phyloP scores from a whole-genome alignment of 2,329 filamentous ascomycete genomes.

The Trichoderma lentiforme region DNA sequence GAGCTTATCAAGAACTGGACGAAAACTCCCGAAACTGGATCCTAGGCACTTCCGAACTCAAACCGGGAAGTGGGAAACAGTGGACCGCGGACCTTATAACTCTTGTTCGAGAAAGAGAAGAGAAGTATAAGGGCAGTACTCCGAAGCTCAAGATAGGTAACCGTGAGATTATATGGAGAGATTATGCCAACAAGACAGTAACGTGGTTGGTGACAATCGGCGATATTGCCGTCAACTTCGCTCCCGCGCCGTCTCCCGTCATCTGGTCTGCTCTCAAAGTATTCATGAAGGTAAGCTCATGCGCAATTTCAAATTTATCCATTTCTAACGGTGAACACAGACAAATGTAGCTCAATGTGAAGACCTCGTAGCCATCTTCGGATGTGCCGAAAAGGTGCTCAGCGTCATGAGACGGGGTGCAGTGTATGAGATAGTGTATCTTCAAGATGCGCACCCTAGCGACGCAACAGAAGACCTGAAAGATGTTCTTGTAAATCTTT shows the following conservation, averaged over 20 bases:
- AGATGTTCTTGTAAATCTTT: neutral
- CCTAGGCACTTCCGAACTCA: neutral
- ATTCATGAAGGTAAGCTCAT: neutral
- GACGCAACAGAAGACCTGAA: neutral
- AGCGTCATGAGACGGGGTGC: neutral
- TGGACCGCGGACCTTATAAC: neutral
- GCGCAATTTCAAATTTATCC: neutral
- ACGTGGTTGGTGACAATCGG: neutral
- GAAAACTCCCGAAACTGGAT: neutral
- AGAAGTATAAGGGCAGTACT: neutral
- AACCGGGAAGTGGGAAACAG: neutral
- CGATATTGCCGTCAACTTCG: neutral
- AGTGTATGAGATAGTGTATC: neutral
- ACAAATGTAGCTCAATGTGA: neutral
- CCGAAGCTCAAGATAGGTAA: neutral
- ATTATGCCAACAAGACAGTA: neutral
- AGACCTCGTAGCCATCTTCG: neutral
- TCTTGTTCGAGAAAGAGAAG: neutral
- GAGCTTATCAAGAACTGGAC: neutral
- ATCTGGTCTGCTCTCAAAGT: neutral
- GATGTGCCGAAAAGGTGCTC: neutral
- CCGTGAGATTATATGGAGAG: neutral
- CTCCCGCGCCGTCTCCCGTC: neutral
- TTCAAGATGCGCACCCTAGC: neutral
- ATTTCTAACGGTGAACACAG: neutral